phyloP scores from a whole-genome alignment of 2,329 filamentous ascomycete species.

The Colletotrichum chrysophilum region DNA sequence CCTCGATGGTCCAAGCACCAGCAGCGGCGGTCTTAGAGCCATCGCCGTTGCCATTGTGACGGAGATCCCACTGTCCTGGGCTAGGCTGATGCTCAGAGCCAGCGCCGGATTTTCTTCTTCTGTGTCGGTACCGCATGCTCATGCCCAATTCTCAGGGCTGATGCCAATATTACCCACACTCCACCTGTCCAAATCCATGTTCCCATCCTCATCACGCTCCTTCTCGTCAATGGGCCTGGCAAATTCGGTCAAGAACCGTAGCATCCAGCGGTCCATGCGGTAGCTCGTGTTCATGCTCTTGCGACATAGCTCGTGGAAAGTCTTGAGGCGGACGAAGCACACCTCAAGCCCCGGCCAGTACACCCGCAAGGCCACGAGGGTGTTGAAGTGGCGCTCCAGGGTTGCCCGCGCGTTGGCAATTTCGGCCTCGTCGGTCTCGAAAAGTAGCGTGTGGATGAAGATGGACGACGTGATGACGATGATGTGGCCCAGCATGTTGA shows the following conservation, averaged over 20 bases:
- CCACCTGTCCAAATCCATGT: slow-evolving; percentile 20
- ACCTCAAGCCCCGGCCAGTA: slow-evolving; percentile 47
- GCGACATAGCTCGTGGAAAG: slow-evolving; percentile 47
- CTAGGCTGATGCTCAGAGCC: too few species aligned
- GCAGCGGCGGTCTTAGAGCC: neutral
- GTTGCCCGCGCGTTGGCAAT: slow-evolving; percentile 37
- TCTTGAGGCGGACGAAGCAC: slow-evolving; percentile 40
- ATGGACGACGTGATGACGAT: slow-evolving; percentile 51
- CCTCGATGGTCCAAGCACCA: neutral
- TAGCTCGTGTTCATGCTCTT: slow-evolving; percentile 41
- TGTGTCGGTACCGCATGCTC: neutral
- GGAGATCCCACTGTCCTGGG: neutral
- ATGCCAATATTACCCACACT: slow-evolving; percentile 24
- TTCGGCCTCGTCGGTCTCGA: slow-evolving; percentile 38
- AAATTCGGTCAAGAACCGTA: slow-evolving; percentile 40
- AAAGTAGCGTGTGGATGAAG: slow-evolving; percentile 50
- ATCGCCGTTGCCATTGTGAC: neutral
- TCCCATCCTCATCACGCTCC: slow-evolving; percentile 25
- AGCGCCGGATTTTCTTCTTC: too few species aligned
- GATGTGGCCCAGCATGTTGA: slow-evolving; percentile 50
- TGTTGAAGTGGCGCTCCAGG: slow-evolving; percentile 49
- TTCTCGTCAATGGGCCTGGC: slow-evolving; percentile 33
- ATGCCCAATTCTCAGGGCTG: slow-evolving; percentile 24
- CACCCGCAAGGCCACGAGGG: slow-evolving; percentile 41
- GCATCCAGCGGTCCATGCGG: slow-evolving; percentile 46